A percentile compares a stretch with the other conserved stretches of the same genome.
Evolutionary conservation across 1,284 basidiomycete genomes (phyloP).

Genomic region (Trametes versicolor): DNA sequence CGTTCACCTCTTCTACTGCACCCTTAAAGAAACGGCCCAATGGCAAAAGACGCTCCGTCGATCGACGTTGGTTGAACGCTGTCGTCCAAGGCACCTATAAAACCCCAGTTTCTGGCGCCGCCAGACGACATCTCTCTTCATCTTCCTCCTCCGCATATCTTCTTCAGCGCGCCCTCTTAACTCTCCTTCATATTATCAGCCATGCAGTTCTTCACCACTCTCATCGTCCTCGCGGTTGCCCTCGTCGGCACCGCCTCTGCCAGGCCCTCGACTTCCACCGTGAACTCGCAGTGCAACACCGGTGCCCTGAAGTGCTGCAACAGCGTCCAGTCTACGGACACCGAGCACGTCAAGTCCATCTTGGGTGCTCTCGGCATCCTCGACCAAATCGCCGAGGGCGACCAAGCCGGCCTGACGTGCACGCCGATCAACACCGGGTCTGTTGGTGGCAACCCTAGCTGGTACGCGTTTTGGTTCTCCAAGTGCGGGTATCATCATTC

Average conservation of each 20-base stretch:
- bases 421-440: constrained; percentile 36
- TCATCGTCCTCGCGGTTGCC: constrained; percentile 23
- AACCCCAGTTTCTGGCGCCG: no score
- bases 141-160: neutral
- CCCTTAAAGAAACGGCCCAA: neutral
- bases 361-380: constrained; percentile 36
- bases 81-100: neutral
- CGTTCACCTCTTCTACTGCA: no score
- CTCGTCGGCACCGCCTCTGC: constrained; percentile 18
- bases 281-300: constrained; percentile 31
- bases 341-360: constrained; percentile 16
- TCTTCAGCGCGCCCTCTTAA: neutral
- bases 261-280: constrained; percentile 15
- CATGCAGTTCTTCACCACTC: constrained; percentile 27
- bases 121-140: neutral
- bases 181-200: neutral
- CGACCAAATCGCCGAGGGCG: constrained; percentile 28
- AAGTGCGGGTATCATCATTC: neutral
- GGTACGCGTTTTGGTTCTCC: constrained; percentile 23
- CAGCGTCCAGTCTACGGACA: constrained; percentile 27
- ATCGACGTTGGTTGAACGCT: neutral
- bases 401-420: constrained; percentile 40
- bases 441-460: constrained; percentile 34
- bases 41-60: neutral
- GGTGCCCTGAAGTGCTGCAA: constrained; percentile 37